A percentile compares a stretch with the other conserved stretches of the same genome.
Conservation (phyloP, 805 yeast genomes). For the Candida coleopterorum region DNA sequence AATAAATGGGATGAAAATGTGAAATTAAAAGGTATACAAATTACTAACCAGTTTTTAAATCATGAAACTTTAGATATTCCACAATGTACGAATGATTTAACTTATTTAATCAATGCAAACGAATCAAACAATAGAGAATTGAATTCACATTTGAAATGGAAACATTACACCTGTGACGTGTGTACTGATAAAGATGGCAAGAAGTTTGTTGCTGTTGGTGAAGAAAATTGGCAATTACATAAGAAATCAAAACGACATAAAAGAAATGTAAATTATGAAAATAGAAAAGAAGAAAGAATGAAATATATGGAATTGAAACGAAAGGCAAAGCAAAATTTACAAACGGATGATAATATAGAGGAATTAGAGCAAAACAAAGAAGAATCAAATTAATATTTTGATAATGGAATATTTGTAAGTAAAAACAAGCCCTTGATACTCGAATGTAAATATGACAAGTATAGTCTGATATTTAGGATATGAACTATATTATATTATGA, state of each 20-base stretch:
- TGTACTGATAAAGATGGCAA: conserved; percentile 58
- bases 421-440: too few relatives aligned
- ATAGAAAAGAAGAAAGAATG: conserved; percentile 44
- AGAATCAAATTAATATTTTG: too few relatives aligned
- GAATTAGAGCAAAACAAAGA: neutral
- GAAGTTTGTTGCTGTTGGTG: conserved; percentile 66
- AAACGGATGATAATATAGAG: neutral
- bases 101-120: conserved; percentile 14
- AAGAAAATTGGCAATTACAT: conserved; percentile 66
- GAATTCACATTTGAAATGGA: conserved; percentile 46
- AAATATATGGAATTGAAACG: conserved; percentile 13
- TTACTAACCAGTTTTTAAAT: conserved; percentile 36
- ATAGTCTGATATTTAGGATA: too few relatives aligned
- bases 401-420: too few relatives aligned
- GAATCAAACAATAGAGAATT: conserved; percentile 35
- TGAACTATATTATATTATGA: too few relatives aligned
- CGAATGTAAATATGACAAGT: too few relatives aligned
- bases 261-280: conserved; percentile 39
- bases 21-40: conserved; percentile 45
- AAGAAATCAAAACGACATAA: conserved; percentile 64
- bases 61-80: conserved; percentile 4
- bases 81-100: conserved; percentile 18
- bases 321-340: too few relatives aligned
- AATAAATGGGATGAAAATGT: conserved; percentile 57
- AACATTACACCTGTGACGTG: conserved; percentile 60